Percentiles rank a stretch among this genome's conserved stretches.
These are phyloP conservation scores for Mimosa bimucronata DNA, from an alignment of 306 rosid genomes.

Conservation along the genomic window DNA sequence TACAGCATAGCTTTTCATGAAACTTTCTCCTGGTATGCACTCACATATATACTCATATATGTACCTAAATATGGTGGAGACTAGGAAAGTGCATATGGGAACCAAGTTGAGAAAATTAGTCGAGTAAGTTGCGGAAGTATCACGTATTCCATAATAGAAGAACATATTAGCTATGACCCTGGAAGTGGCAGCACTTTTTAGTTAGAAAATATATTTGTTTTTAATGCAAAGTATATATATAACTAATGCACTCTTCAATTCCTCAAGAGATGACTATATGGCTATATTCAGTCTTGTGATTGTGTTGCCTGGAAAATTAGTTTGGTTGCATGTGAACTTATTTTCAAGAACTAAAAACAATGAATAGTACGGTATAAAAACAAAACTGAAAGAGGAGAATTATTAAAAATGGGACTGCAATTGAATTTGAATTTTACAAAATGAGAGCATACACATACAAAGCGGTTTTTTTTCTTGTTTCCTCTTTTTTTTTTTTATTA, in stretches of 20 bases:
- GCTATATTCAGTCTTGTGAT: neutral
- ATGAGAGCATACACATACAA: too few relatives aligned
- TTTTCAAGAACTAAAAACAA: too few relatives aligned
- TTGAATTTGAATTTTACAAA: too few relatives aligned
- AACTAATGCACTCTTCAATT: neutral
- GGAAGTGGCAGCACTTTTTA: constrained; percentile 2
- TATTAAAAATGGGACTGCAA: too few relatives aligned
- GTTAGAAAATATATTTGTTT: neutral
- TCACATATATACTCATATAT: neutral
- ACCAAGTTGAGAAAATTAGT: constrained; percentile 62
- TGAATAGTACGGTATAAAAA: too few relatives aligned
- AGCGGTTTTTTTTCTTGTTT: too few relatives aligned
- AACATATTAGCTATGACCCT: constrained; percentile 59
- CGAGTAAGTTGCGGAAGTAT: constrained; percentile 68
- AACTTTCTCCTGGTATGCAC: neutral
- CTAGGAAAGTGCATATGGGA: constrained; percentile 58
- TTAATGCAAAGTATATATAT: neutral
- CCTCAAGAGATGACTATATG: neutral
- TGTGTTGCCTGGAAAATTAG: neutral
- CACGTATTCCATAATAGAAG: constrained; percentile 65
- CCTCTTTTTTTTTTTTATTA: too few relatives aligned
- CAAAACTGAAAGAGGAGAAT: too few relatives aligned
- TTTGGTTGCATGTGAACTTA: too few relatives aligned
- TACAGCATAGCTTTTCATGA: neutral
- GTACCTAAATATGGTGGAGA: constrained; percentile 52